phyloP scores from a whole-genome alignment of 768 basidiomycete genomes.

The Termitomyces sp. region DNA sequence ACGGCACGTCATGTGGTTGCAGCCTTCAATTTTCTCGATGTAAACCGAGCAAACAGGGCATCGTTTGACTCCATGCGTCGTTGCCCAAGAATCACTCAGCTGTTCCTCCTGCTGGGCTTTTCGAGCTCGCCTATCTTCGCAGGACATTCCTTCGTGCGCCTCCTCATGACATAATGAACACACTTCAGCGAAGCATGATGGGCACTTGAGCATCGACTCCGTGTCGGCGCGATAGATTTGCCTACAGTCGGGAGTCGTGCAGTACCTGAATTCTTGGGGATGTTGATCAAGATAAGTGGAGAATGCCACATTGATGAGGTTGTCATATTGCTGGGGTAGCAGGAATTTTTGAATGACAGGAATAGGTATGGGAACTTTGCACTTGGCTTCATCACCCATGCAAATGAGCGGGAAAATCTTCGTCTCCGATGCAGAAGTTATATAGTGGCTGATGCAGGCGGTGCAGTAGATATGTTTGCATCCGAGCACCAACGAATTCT shows the following conservation, averaged over 20 bases:
- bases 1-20: conserved; percentile 49
- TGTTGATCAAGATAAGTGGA: conserved; percentile 47
- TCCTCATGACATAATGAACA: conserved; percentile 46
- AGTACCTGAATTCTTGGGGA: conserved; percentile 54
- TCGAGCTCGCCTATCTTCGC: conserved; percentile 30
- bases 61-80: conserved; percentile 31
- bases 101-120: conserved; percentile 37
- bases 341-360: conserved; percentile 47
- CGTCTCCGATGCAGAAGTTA: conserved; percentile 34
- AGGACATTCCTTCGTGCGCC: conserved; percentile 47
- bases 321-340: conserved; percentile 40
- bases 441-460: conserved; percentile 41
- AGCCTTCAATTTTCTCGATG: conserved; percentile 48
- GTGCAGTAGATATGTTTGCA: conserved; percentile 50
- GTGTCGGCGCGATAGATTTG: conserved; percentile 50
- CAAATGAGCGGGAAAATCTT: conserved; percentile 58
- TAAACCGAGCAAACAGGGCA: conserved; percentile 41
- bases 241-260: conserved; percentile 68
- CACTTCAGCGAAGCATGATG: conserved; percentile 44
- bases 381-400: conserved; percentile 53
- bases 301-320: conserved; percentile 53
- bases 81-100: conserved; percentile 35
- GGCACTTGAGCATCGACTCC: conserved; percentile 35
- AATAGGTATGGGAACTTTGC: conserved; percentile 49
- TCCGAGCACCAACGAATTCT: conserved; percentile 33